Evolutionary conservation across 371 early-diverging fungal genomes (phyloP).

Genomic region (Blakeslea trispora): DNA sequence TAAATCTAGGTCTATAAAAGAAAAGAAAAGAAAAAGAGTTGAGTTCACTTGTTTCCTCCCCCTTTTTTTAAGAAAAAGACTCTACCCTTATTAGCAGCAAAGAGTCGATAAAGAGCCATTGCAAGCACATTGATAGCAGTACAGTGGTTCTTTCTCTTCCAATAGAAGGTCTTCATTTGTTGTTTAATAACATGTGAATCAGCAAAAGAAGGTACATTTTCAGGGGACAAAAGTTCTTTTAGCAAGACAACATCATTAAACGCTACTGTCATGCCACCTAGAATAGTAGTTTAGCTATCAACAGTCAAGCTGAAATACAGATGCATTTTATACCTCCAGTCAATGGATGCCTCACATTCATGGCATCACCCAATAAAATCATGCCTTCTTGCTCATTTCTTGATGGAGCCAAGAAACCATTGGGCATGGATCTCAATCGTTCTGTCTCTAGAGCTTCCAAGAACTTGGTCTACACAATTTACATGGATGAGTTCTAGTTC

Average conservation of each 20-base stretch:
- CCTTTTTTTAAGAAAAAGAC: too few relatives aligned
- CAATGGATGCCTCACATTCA: slow-evolving; percentile 92
- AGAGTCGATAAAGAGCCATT: slow-evolving; percentile 85
- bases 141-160: slow-evolving; percentile 72
- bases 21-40: neutral
- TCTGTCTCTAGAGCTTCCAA: slow-evolving; percentile 70
- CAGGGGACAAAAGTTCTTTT: slow-evolving; percentile 47
- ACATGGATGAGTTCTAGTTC: neutral
- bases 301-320: neutral
- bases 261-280: slow-evolving; percentile 95
- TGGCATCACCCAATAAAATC: slow-evolving; percentile 87
- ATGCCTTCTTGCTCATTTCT: slow-evolving; percentile 66
- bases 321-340: slow-evolving; percentile 59
- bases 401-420: slow-evolving; percentile 80
- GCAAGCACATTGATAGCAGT: slow-evolving; percentile 89
- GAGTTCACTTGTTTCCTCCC: neutral
- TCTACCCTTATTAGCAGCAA: slow-evolving; percentile 63
- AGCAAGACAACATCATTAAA: slow-evolving; percentile 84
- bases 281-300: too few relatives aligned
- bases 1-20: slow-evolving; percentile 37
- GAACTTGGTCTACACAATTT: slow-evolving; percentile 55
- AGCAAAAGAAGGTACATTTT: slow-evolving; percentile 50
- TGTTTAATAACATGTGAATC: slow-evolving; percentile 49
- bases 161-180: slow-evolving; percentile 66
- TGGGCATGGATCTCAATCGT: slow-evolving; percentile 89